phyloP scores from a whole-genome alignment of 2,329 filamentous ascomycete genomes.

The Talaromyces rugulosus region DNA sequence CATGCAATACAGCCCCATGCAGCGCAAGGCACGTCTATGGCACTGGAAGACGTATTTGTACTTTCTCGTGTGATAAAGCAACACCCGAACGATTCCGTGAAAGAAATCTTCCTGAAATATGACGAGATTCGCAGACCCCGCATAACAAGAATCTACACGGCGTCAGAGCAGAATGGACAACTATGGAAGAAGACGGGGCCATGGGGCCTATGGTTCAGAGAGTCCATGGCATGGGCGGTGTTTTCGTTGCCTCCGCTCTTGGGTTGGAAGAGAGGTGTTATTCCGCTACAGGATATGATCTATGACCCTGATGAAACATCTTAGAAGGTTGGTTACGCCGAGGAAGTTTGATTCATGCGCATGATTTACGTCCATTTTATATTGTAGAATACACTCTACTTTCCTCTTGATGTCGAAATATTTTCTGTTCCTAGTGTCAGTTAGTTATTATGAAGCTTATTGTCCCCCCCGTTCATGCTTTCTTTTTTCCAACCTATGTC shows the following conservation, averaged over 20 bases:
- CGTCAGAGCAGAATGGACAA: constrained; percentile 21
- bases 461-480: too few relatives aligned
- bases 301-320: constrained; percentile 28
- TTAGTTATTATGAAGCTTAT: too few relatives aligned
- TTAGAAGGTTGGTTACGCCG: not conserved
- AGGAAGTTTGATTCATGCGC: not conserved
- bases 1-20: constrained; percentile 1
- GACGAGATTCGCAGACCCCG: constrained; percentile 29
- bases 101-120: constrained; percentile 20
- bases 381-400: not conserved
- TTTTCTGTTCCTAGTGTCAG: not conserved
- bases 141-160: constrained; percentile 21
- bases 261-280: constrained; percentile 18
- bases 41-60: constrained; percentile 16
- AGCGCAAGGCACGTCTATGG: not conserved
- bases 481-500: too few relatives aligned
- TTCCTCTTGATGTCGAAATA: not conserved
- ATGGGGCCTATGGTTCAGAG: constrained; percentile 25
- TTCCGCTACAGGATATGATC: constrained; percentile 21
- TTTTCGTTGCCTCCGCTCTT: constrained; percentile 18
- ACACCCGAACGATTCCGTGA: constrained; percentile 9
- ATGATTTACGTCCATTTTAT: not conserved
- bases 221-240: constrained; percentile 15
- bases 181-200: constrained; percentile 21
- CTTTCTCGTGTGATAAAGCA: constrained; percentile 24